Evolutionary conservation across 164 flowering plant genomes (phyloP).

Genomic region (Vitis amurensis): DNA sequence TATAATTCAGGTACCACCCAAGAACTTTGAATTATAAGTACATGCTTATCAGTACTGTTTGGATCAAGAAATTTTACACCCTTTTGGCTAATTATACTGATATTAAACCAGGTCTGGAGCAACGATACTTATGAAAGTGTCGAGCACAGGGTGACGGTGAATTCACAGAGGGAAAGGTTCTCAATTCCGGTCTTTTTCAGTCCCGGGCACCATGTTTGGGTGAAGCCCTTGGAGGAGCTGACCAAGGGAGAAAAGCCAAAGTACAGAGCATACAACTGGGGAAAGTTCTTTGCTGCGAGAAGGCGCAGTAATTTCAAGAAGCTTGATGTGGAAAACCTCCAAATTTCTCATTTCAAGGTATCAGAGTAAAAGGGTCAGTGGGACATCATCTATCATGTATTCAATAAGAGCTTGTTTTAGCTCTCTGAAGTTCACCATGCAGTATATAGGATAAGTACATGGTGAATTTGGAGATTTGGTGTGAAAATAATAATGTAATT

Average conservation of each 20-base stretch:
- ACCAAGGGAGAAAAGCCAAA: slow-evolving; percentile 17
- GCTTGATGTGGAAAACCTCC: slow-evolving; percentile 20
- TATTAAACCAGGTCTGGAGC: slow-evolving; percentile 20
- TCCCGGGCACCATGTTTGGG: slow-evolving; percentile 16
- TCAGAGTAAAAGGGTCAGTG: background rate
- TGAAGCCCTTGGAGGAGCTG: slow-evolving; percentile 25
- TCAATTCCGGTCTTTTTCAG: slow-evolving; percentile 23
- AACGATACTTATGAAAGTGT: slow-evolving; percentile 24
- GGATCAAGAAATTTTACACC: no score
- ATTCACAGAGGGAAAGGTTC: slow-evolving; percentile 25
- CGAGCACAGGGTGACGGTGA: slow-evolving; percentile 29
- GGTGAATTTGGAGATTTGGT: no score
- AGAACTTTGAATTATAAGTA: background rate
- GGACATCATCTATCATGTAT: background rate
- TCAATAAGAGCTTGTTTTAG: no score
- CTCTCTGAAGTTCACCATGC: no score
- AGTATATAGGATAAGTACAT: no score
- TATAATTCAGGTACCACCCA: slow-evolving; percentile 35
- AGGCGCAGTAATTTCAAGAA: slow-evolving; percentile 20
- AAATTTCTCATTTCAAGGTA: slow-evolving; percentile 16
- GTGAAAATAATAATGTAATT: no score
- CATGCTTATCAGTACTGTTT: background rate
- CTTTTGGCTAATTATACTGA: no score
- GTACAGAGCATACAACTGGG: slow-evolving; percentile 19
- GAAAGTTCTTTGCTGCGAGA: slow-evolving; percentile 13